Percentiles rank a stretch among this genome's conserved stretches.
These are phyloP conservation scores for Cyberlindnera mrakii DNA, from an alignment of 805 yeast species.

Conservation along the genomic window DNA sequence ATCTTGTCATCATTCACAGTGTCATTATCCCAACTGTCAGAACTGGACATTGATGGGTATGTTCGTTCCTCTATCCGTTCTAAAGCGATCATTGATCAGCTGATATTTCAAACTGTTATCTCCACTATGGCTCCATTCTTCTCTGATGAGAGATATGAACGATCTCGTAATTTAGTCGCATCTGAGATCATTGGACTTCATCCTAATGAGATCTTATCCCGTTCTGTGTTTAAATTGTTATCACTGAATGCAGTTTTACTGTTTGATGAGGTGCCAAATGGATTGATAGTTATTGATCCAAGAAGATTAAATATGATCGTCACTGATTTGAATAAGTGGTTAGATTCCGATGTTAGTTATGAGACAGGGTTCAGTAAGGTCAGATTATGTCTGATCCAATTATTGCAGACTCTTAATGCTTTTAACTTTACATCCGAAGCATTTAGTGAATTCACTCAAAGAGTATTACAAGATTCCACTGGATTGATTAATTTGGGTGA, in stretches of 20 bases:
- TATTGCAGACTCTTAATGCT: slow-evolving; percentile 39
- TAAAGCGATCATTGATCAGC: slow-evolving; percentile 24
- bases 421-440: slow-evolving; percentile 25
- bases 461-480: slow-evolving; percentile 38
- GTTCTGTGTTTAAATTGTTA: slow-evolving; percentile 42
- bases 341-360: slow-evolving; percentile 56
- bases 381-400: slow-evolving; percentile 34
- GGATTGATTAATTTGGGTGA: slow-evolving; percentile 36
- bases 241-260: slow-evolving; percentile 38
- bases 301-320: slow-evolving; percentile 55
- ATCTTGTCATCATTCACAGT: slow-evolving; percentile 26
- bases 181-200: slow-evolving; percentile 59
- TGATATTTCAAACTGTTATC: slow-evolving; percentile 27
- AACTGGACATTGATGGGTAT: slow-evolving; percentile 26
- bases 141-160: slow-evolving; percentile 34
- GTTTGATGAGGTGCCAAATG: slow-evolving; percentile 20
- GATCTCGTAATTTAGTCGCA: slow-evolving; percentile 53
- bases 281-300: slow-evolving; percentile 14
- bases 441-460: slow-evolving; percentile 31
- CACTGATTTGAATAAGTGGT: slow-evolving; percentile 47
- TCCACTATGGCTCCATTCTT: slow-evolving; percentile 31
- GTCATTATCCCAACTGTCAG: slow-evolving; percentile 19
- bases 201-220: slow-evolving; percentile 32
- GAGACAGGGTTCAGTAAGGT: slow-evolving; percentile 46
- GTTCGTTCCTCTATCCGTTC: slow-evolving; percentile 29